Evolutionary conservation across 352 stramenopile genomes (phyloP), one percentile per base, ranked within the genome.

Genomic region (Pythium scleroteichum): DNA sequence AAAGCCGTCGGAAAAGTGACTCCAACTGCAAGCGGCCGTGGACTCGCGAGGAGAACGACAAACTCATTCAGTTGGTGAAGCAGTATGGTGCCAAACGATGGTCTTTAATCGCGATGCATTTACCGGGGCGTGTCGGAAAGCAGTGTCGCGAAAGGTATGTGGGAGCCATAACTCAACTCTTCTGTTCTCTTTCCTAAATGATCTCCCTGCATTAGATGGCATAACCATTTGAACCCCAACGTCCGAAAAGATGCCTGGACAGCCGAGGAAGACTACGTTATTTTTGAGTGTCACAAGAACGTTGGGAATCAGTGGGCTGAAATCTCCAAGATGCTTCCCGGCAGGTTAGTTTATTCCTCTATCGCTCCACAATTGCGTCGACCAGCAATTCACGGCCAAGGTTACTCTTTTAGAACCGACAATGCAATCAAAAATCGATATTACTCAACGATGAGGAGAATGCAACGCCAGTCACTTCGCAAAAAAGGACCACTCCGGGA

Each of bases 401-500:
- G 61, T 54, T 23, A 53, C 53, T 39, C 14, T 48, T 26, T 22
- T 20, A 85, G 84, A 42, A 96, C 89, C 24, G 88, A 97, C 65
- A 97, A 97, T 65, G 86, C 85, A 26, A 96, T 97, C 66, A 97
- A 97, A 71, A 96, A 96, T 59, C 78, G 87, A 35, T 97, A 94
- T 66, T 96, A 98, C 68, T 96, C 87, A 58, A 96, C 84, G n/a
- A 95, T 94, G 84, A 72, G 87, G 4, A 81, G 87, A 57, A 92
- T 96, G 81, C 82, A 94, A 67, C 72, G 87, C 0, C 87, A 96
- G 62, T 95, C 86, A 19, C 79, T 95, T 41, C 86, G 86, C 17
- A 95, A 93, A 72, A 95, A 95, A 78, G 82, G 81, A 2, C 73
- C 80, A 10, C 75, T 94, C 65, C 75, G 84, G 19, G 82, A 94